Evolutionary conservation across 2,329 filamentous ascomycete species (phyloP).

Genomic region (Colletotrichum lini): DNA sequence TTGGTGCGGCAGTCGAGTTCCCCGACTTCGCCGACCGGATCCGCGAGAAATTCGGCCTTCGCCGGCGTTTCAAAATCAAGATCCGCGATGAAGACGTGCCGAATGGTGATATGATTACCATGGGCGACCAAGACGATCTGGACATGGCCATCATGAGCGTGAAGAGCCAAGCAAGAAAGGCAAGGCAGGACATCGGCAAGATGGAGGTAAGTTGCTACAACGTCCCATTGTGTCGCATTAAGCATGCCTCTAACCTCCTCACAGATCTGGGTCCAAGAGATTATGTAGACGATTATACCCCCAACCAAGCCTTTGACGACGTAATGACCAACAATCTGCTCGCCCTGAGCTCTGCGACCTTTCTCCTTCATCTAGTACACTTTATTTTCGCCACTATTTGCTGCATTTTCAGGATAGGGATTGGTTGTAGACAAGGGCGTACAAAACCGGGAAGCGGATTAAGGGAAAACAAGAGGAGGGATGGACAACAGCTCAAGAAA

Average conservation of each 20-base stretch:
- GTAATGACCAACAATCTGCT: slow-evolving; percentile 51
- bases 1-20: slow-evolving; percentile 80
- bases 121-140: slow-evolving; percentile 96
- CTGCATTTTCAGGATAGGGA: slow-evolving; percentile 36
- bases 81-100: slow-evolving; percentile 83
- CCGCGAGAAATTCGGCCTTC: slow-evolving; percentile 87
- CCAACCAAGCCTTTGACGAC: slow-evolving; percentile 45
- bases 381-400: slow-evolving; percentile 25
- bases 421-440: slow-evolving; percentile 40
- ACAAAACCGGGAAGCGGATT: slow-evolving; percentile 19
- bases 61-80: slow-evolving; percentile 88
- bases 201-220: slow-evolving; percentile 81
- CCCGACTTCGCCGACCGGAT: slow-evolving; percentile 84
- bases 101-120: slow-evolving; percentile 92
- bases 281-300: slow-evolving; percentile 53
- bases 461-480: background rate
- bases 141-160: slow-evolving; percentile 86
- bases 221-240: background rate
- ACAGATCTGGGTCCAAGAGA: slow-evolving; percentile 65
- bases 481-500: background rate
- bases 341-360: slow-evolving; percentile 30
- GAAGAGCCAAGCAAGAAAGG: slow-evolving; percentile 77
- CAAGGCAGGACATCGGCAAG: slow-evolving; percentile 88
- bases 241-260: slow-evolving; percentile 45
- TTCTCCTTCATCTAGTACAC: slow-evolving; percentile 31